Base-by-base conservation (phyloP, 306 rosid genomes). In the Geum urbanum region DNA sequence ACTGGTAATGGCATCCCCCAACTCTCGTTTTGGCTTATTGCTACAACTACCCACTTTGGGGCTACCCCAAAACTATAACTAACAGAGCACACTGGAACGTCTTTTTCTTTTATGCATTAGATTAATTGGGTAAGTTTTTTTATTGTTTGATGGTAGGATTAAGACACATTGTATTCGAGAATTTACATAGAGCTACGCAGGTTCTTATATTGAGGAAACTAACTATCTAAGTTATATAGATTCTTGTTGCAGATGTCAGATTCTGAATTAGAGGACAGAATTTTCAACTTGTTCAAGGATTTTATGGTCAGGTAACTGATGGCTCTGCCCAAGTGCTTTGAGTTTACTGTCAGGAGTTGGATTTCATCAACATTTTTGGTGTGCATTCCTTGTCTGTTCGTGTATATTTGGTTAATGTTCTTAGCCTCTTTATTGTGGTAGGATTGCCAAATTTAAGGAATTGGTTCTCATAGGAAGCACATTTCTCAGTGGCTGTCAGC, bases 401-500 rank as follows among this genome's bases (percentile, higher is more conserved):
- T 80, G 15, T 71, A 24, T 51, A 9, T 45, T 55, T 13, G 7
- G 27, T 16, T 61, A 59, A 59, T 57, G 69, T 71, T 73, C 85
- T 77, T 69, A 60, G 32, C 64, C 66, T 70, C 14, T 22, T 50
- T 54, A 37, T 40, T 67, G 57, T 74, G 63, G 51, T 73, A 92
- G 96, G 79, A 80, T 85, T 74, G 64, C 90, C 32, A 80, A 86
- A 79, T 75, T 85, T 58, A 96, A 86, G 50, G 96, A 84, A 76
- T 55, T 88, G 80, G 89, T 80, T 57, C 68, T 66, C 22, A 56
- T 78, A 18, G 96, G 96, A 80, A 79, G 80, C 76, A 82, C 71
- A 81, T 85, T 86, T 49, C 83, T 92, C 63, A 49, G 58, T 66
- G 85, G 86, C 19, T 82, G 88, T 75, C 96, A 81, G 76, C 90